Evolutionary conservation across 768 basidiomycete genomes (phyloP).

Genomic region (Mycena amicta): DNA sequence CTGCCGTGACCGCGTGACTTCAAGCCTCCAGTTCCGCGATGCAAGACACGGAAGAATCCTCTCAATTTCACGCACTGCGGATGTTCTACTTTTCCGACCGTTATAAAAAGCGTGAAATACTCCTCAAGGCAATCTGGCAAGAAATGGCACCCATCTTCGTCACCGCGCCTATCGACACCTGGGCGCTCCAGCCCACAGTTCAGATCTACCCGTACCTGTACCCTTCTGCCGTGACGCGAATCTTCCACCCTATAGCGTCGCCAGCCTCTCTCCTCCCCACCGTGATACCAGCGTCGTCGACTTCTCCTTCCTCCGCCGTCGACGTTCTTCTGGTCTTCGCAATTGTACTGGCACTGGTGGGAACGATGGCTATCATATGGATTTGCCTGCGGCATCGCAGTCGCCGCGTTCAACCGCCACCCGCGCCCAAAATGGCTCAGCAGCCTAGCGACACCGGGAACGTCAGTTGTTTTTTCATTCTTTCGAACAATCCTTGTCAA

Average conservation of each 20-base stretch:
- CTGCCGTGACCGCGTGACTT: too few species aligned
- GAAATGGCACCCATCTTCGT: background rate
- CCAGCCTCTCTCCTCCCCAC: background rate
- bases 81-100: background rate
- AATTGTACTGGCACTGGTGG: conserved; percentile 4
- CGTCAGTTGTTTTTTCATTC: background rate
- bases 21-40: too few species aligned
- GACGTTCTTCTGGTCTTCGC: conserved; percentile 1
- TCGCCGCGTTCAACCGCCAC: background rate
- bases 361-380: conserved; percentile 1
- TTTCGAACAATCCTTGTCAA: background rate
- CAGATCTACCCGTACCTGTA: background rate
- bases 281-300: background rate
- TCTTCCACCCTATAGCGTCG: background rate
- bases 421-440: too few species aligned
- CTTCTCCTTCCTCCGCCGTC: background rate
- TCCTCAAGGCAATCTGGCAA: background rate
- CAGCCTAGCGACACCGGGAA: conserved; percentile 6
- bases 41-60: background rate
- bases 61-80: background rate
- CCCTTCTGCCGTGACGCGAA: background rate
- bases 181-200: background rate
- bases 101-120: background rate
- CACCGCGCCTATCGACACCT: background rate
- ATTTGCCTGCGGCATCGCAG: conserved; percentile 7